Base-by-base conservation (phyloP, 805 yeast species). In the Barnettozyma salicaria region DNA sequence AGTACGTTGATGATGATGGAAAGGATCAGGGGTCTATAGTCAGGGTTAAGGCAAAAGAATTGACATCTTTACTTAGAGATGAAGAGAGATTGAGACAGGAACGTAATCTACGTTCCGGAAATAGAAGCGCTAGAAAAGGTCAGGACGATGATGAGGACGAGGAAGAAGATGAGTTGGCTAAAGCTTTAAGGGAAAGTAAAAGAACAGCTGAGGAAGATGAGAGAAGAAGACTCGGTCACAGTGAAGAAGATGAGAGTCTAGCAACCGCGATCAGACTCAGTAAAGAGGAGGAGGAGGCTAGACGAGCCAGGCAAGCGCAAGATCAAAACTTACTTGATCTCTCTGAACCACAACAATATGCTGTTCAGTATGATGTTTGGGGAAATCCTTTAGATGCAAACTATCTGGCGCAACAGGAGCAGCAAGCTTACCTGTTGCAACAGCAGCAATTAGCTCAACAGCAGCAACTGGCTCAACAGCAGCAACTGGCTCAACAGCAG, bases 21-120 rank as follows among this genome's bases (percentile, higher is more conserved):
- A 64, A 68, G 20, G 98, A 90, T 60, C 94, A 86, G 53, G 97
- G 98, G 17, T 82, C 83, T 7, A 75, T 86, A 36, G 81, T 82
- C 40, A 73, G 98, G 42, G 87, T 86, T 28, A 86, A 89, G 62
- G 96, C 97, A 2, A 84, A 80, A 55, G 96, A 86, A 49, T 68
- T 90, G 56, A 85, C 94, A 1, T 61, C 80, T n/a, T 64, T 90
- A 40, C 63, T 90, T 51, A 68, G 72, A 50, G 95, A 90, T 56
- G 89, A 83, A 43, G 96, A 86, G 50, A 70, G 95, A 52, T 70
- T 90, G 44, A 63, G 71, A 26, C 74, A 73, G 40, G 96, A 82
- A 56, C 69, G 97, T 42, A 69, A 66, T 23, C 52, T 64, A 43
- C 57, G 65, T 21, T 39, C 52, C 17, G n/a, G n/a, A n/a, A 52